Percentiles rank a stretch among this genome's conserved stretches.
Conservation (phyloP, 352 stramenopile genomes). For the Phytophthora hybrid region DNA sequence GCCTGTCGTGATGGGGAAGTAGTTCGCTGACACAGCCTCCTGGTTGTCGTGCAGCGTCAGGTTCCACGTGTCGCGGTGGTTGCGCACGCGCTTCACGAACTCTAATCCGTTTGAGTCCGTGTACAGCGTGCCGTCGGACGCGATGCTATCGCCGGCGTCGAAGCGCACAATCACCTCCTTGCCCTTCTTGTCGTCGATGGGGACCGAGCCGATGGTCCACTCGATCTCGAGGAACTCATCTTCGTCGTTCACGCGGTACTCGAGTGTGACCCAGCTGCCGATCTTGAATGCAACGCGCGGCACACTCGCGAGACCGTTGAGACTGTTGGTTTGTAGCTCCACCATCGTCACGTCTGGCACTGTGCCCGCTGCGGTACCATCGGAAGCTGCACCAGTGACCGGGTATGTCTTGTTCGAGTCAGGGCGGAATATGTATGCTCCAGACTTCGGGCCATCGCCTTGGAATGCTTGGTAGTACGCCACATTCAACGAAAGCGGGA, state of each 20-base stretch:
- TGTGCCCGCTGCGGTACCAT: constrained; percentile 8
- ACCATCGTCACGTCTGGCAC: constrained; percentile 50
- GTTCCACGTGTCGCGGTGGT: constrained; percentile 92
- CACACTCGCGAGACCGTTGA: constrained; percentile 17
- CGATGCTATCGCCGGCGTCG: constrained; percentile 62
- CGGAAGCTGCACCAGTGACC: constrained; percentile 27
- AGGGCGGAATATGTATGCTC: constrained; percentile 97
- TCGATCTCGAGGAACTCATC: constrained; percentile 95
- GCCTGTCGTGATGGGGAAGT: constrained; percentile 96
- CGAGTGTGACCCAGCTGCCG: constrained; percentile 91
- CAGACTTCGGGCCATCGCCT: constrained; percentile 83
- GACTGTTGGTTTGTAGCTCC: constrained; percentile 44
- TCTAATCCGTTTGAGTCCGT: constrained; percentile 97
- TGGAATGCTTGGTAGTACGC: constrained; percentile 78
- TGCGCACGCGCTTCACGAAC: constrained; percentile 91
- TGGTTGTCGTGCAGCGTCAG: constrained; percentile 88
- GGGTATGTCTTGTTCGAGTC: constrained; percentile 75
- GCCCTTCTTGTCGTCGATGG: constrained; percentile 83
- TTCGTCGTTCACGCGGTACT: constrained; percentile 88
- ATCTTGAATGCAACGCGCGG: constrained; percentile 78
- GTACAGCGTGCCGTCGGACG: constrained; percentile 75
- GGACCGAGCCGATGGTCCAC: constrained; percentile 90
- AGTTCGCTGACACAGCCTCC: constrained; percentile 96
- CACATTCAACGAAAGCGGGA: constrained; percentile 59
- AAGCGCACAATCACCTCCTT: constrained; percentile 98